Percentiles rank a stretch among this genome's conserved stretches.
Conservation (phyloP, 345 rosid genomes). For the Ailanthus altissimus region DNA sequence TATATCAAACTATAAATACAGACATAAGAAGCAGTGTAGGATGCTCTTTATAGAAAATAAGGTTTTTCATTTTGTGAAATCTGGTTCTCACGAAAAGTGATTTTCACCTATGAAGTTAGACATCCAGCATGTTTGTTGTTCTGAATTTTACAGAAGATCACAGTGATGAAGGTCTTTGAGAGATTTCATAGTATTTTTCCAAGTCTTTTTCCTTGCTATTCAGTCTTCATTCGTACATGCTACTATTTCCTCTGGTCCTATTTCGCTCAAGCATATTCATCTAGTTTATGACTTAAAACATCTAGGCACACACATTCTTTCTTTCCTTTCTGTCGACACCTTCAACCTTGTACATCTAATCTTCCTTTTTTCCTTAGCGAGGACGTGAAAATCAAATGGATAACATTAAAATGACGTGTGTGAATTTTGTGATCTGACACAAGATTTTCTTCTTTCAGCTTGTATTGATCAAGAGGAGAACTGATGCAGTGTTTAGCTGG, state of each 20-base stretch:
- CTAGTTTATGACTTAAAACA: background rate
- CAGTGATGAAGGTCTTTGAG: background rate
- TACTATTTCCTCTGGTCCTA: background rate
- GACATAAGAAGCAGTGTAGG: too few relatives aligned
- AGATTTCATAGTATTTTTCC: background rate
- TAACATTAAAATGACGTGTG: background rate
- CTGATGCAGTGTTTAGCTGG: conserved; percentile 18
- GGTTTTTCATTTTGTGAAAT: too few relatives aligned
- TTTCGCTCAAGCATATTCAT: background rate
- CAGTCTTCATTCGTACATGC: background rate
- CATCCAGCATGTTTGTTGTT: too few relatives aligned
- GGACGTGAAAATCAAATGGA: background rate
- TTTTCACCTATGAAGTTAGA: too few relatives aligned
- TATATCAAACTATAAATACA: too few relatives aligned
- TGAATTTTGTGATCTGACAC: conserved; percentile 2
- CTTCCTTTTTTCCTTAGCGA: background rate
- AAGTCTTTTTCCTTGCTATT: too few relatives aligned
- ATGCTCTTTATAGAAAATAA: too few relatives aligned
- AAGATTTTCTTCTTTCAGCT: conserved; percentile 31
- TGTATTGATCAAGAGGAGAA: conserved; percentile 34
- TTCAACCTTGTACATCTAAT: background rate
- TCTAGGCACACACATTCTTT: background rate
- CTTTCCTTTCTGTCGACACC: background rate
- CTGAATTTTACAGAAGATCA: background rate
- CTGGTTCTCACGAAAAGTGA: too few relatives aligned